A percentile compares a stretch with the other conserved stretches of the same genome.
These are phyloP conservation scores for Penicillium sp. DNA, from an alignment of 2,329 filamentous ascomycete species.

Conservation along the genomic window DNA sequence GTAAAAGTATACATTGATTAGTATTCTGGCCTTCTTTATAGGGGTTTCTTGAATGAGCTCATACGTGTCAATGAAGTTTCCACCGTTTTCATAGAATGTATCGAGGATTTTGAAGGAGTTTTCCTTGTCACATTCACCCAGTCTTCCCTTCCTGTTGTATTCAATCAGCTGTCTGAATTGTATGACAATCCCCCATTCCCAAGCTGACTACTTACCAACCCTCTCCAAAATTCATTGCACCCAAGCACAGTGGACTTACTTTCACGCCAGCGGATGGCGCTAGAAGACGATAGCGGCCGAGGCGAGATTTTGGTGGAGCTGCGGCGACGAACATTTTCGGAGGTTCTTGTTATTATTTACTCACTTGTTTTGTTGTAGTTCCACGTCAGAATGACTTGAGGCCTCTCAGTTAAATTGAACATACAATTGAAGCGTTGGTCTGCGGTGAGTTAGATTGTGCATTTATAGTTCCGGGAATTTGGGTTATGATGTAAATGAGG, in stretches of 20 bases:
- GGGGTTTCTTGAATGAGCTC: too few relatives aligned
- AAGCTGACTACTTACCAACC: constrained; percentile 44
- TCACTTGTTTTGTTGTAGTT: background rate
- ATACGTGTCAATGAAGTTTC: constrained; percentile 59
- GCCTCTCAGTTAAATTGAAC: too few relatives aligned
- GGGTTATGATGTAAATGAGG: background rate
- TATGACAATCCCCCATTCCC: background rate
- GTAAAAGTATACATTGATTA: too few relatives aligned
- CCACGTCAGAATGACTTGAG: background rate
- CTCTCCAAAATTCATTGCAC: constrained; percentile 60
- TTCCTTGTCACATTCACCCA: constrained; percentile 54
- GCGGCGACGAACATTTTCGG: background rate
- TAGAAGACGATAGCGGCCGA: constrained; percentile 58
- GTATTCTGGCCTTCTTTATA: too few relatives aligned
- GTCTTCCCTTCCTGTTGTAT: constrained; percentile 20
- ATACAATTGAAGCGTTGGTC: too few relatives aligned
- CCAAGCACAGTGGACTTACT: constrained; percentile 59
- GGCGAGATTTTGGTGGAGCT: constrained; percentile 16
- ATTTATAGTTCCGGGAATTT: background rate
- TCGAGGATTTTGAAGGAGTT: constrained; percentile 56
- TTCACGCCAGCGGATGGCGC: constrained; percentile 56
- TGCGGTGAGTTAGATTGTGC: background rate
- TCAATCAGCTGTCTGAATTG: too few relatives aligned
- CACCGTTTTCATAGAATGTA: constrained; percentile 54
- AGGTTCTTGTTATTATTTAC: background rate